phyloP scores from a whole-genome alignment of 2,329 filamentous ascomycete species.

The Colletotrichum orchidophilum region DNA sequence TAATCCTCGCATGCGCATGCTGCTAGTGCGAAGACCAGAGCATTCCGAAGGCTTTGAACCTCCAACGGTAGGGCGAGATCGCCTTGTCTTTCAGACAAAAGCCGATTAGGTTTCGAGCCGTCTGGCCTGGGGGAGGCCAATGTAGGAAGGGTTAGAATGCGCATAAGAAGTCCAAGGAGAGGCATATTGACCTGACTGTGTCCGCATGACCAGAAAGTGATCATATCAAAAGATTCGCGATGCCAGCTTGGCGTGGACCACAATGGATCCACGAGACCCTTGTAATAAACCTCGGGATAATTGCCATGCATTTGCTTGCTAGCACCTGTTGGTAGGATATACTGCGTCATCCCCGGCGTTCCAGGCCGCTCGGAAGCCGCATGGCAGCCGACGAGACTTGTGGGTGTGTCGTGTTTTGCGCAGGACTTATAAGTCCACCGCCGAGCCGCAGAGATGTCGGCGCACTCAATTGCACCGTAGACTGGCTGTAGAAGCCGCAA shows the following conservation, averaged over 20 bases:
- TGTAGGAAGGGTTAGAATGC: not conserved
- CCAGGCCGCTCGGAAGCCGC: not conserved
- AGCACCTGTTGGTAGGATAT: not conserved
- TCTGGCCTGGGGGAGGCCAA: not conserved
- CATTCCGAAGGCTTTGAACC: not conserved
- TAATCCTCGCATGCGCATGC: not conserved
- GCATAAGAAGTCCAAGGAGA: not conserved
- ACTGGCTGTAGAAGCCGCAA: not conserved
- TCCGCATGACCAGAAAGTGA: conserved; percentile 15
- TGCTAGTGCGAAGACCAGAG: not conserved
- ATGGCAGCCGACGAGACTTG: not conserved
- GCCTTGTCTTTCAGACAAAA: not conserved
- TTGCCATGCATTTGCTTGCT: conserved; percentile 20
- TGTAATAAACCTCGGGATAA: conserved; percentile 27
- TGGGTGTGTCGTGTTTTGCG: not conserved
- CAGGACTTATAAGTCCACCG: not conserved
- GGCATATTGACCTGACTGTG: conserved; percentile 3
- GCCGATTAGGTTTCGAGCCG: conserved; percentile 12
- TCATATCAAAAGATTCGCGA: conserved; percentile 22
- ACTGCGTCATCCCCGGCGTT: not conserved
- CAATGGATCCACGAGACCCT: conserved; percentile 22
- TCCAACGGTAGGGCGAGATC: conserved; percentile 15
- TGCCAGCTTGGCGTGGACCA: conserved; percentile 19
- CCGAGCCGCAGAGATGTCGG: not conserved
- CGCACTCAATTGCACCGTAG: not conserved